Percentiles rank a stretch among this genome's conserved stretches.
phyloP scores from a whole-genome alignment of 768 basidiomycete species.

The Hypsizygus marmoreus region DNA sequence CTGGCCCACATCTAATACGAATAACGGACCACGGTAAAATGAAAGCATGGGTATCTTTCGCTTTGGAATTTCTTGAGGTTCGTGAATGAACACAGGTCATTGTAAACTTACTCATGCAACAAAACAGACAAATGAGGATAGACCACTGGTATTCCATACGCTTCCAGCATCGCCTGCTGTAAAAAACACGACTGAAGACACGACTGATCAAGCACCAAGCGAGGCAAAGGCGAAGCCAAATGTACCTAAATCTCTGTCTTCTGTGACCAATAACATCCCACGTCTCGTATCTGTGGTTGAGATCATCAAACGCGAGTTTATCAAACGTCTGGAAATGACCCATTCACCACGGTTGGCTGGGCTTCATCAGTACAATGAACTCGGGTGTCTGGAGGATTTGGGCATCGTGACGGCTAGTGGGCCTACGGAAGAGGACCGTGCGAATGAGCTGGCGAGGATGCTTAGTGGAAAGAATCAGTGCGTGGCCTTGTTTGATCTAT shows the following conservation, averaged over 20 bases:
- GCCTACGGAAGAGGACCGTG: conserved; percentile 31
- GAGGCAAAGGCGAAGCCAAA: background rate
- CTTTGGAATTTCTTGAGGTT: conserved; percentile 57
- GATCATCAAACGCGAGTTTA: conserved; percentile 81
- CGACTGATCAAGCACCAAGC: conserved; percentile 6
- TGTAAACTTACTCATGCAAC: background rate
- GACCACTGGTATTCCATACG: conserved; percentile 60
- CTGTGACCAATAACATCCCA: conserved; percentile 47
- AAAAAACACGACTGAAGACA: conserved; percentile 4
- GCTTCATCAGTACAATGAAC: conserved; percentile 77
- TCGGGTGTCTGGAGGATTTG: conserved; percentile 55
- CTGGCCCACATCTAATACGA: conserved; percentile 39
- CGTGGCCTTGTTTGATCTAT: conserved; percentile 28
- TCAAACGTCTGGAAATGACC: conserved; percentile 50
- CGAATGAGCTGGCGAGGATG: conserved; percentile 39
- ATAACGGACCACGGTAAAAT: conserved; percentile 62
- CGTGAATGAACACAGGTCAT: conserved; percentile 11
- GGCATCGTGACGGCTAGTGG: conserved; percentile 16
- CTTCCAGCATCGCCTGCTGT: conserved; percentile 38
- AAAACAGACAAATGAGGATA: conserved; percentile 46
- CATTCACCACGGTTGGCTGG: conserved; percentile 47
- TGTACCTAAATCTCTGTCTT: conserved; percentile 22
- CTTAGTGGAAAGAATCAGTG: conserved; percentile 65
- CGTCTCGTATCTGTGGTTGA: conserved; percentile 78
- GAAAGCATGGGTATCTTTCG: conserved; percentile 50